phyloP scores from a whole-genome alignment of 2,329 filamentous ascomycete species.

The Talaromyces sp. region DNA sequence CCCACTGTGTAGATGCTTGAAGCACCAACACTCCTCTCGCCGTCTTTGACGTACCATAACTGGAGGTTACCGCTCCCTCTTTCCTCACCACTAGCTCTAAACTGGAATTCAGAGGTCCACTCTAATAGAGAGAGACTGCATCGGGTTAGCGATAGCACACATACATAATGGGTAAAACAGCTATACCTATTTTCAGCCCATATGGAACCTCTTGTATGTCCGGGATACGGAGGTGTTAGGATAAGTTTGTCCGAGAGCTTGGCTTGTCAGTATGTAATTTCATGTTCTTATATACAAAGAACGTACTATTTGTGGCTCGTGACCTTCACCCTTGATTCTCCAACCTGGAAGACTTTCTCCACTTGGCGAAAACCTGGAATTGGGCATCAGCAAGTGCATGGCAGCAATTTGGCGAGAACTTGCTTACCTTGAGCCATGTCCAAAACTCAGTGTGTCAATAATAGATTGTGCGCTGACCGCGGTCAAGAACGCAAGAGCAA shows the following conservation, averaged over 20 bases:
- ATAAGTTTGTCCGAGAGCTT: constrained; percentile 84
- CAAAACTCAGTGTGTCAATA: constrained; percentile 74
- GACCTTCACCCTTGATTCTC: constrained; percentile 53
- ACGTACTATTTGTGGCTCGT: constrained; percentile 51
- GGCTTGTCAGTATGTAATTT: constrained; percentile 19
- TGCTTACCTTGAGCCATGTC: constrained; percentile 60
- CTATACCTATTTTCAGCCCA: constrained; percentile 65
- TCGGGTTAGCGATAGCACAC: background rate
- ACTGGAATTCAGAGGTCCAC: constrained; percentile 83
- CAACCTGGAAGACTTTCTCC: constrained; percentile 54
- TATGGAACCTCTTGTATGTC: constrained; percentile 76
- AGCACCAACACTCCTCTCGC: constrained; percentile 61
- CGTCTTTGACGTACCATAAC: constrained; percentile 80
- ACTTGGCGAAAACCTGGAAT: constrained; percentile 58
- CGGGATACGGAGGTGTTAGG: constrained; percentile 82
- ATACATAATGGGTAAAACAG: background rate
- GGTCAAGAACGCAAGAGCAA: constrained; percentile 44
- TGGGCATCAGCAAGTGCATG: constrained; percentile 9
- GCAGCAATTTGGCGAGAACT: background rate
- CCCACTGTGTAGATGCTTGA: constrained; percentile 80
- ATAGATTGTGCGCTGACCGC: constrained; percentile 62
- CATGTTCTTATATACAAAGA: background rate
- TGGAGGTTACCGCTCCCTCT: constrained; percentile 85
- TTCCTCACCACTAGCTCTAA: constrained; percentile 82
- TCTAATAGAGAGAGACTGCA: constrained; percentile 51